Evolutionary conservation across 352 stramenopile species (phyloP).

Genomic region (Phytopythium oedochilum): DNA sequence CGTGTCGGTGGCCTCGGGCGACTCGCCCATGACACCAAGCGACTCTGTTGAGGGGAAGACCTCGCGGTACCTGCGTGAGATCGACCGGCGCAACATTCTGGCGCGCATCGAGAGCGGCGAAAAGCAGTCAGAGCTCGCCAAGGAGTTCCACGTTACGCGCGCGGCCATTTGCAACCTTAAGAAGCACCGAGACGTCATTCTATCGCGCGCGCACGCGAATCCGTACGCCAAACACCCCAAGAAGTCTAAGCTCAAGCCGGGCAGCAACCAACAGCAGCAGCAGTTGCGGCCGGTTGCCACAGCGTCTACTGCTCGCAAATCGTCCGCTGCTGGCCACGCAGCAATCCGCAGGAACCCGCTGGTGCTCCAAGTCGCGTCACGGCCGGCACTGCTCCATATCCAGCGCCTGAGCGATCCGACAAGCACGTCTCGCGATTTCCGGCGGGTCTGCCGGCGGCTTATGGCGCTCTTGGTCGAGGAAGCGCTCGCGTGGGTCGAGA

Average conservation of each 20-base stretch:
- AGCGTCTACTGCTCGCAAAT: background rate
- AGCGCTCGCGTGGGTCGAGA: constrained; percentile 23
- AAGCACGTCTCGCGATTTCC: constrained; percentile 14
- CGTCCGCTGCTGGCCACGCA: background rate
- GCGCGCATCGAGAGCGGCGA: constrained; percentile 33
- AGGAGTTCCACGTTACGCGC: constrained; percentile 53
- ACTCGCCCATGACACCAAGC: background rate
- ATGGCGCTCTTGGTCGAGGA: constrained; percentile 33
- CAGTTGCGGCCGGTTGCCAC: no score
- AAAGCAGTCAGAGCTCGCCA: constrained; percentile 41
- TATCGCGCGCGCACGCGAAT: constrained; percentile 37
- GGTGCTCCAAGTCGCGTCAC: background rate
- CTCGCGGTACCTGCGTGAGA: constrained; percentile 40
- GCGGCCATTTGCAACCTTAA: constrained; percentile 55
- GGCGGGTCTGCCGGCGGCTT: constrained; percentile 20
- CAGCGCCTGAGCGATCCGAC: constrained; percentile 7
- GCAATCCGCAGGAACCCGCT: background rate
- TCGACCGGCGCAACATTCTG: constrained; percentile 40
- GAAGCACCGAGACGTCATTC: constrained; percentile 35
- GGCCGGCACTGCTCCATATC: background rate
- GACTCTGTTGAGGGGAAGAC: constrained; percentile 9
- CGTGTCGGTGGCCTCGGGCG: background rate
- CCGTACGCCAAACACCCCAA: constrained; percentile 45
- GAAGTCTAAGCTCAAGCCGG: constrained; percentile 11
- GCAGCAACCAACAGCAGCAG: background rate